Evolutionary conservation across 2,329 filamentous ascomycete genomes (phyloP).

Genomic region (Coleophoma eucalyptorum): DNA sequence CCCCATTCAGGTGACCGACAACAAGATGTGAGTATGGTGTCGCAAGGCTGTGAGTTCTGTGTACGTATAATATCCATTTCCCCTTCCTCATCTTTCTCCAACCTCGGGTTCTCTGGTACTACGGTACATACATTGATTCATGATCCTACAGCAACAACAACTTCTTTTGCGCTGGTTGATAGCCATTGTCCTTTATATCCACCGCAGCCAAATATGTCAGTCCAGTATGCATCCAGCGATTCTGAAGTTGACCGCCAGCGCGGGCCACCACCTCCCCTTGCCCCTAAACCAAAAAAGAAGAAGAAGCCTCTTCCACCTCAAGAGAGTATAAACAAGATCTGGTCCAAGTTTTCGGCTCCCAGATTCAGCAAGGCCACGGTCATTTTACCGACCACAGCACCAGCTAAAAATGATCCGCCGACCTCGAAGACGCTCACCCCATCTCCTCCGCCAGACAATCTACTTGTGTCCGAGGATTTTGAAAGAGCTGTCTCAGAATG

Average conservation of each 20-base stretch:
- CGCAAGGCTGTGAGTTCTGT: no score
- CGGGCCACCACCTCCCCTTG: not conserved
- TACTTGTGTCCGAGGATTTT: slow-evolving; percentile 59
- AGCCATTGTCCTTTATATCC: no score
- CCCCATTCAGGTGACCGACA: no score
- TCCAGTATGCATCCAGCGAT: not conserved
- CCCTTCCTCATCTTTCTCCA: no score
- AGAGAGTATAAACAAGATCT: slow-evolving; percentile 62
- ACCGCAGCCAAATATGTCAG: not conserved
- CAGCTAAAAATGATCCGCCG: slow-evolving; percentile 4
- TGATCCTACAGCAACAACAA: no score
- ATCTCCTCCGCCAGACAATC: slow-evolving; percentile 48
- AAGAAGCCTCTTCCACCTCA: slow-evolving; percentile 58
- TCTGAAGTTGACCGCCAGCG: not conserved
- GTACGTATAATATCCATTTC: no score
- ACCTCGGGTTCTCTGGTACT: no score
- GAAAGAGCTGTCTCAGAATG: slow-evolving; percentile 70
- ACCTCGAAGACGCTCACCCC: not conserved
- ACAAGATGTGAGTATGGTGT: no score
- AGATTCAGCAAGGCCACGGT: slow-evolving; percentile 63
- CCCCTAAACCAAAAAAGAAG: slow-evolving; percentile 50
- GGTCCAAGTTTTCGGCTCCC: slow-evolving; percentile 56
- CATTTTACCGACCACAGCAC: slow-evolving; percentile 60
- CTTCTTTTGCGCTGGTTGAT: no score
- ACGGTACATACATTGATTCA: no score